A percentile compares a stretch with the other conserved stretches of the same genome.
Conservation (phyloP, 2,329 filamentous ascomycete genomes). For the Aspergillus phoenicis region DNA sequence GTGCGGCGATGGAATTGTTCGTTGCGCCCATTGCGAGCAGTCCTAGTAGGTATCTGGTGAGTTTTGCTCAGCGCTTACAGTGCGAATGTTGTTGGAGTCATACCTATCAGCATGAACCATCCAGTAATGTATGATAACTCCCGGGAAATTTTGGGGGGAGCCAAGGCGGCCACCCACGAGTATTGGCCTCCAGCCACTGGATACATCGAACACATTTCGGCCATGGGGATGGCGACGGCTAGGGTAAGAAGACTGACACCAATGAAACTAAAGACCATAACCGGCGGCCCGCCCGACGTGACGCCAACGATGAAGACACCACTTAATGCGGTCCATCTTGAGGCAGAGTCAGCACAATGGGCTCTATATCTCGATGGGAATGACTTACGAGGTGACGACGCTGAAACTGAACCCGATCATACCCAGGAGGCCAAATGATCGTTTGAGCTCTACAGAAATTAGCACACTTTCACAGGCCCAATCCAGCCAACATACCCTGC, state of each 20-base stretch:
- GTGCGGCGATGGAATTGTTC: conserved; percentile 57
- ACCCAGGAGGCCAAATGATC: conserved; percentile 57
- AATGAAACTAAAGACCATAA: conserved; percentile 62
- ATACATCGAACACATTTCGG: conserved; percentile 61
- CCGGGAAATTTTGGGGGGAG: conserved; percentile 51
- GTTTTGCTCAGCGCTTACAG: background rate
- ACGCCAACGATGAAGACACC: conserved; percentile 61
- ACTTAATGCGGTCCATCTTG: conserved; percentile 58
- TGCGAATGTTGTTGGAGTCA: background rate
- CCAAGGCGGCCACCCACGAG: conserved; percentile 60
- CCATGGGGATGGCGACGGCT: conserved; percentile 60
- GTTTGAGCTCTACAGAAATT: conserved; percentile 53
- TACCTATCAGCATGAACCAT: conserved; percentile 55
- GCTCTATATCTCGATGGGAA: background rate
- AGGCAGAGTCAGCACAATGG: background rate
- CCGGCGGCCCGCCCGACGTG: conserved; percentile 58
- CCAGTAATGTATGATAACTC: conserved; percentile 50
- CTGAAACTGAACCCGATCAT: conserved; percentile 64
- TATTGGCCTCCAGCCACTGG: conserved; percentile 61
- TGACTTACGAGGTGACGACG: conserved; percentile 55
- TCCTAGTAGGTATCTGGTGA: background rate
- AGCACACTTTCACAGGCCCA: background rate
- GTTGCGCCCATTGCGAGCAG: conserved; percentile 53
- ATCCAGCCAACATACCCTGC: conserved; percentile 32
- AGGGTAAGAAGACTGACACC: conserved; percentile 55